phyloP scores from a whole-genome alignment of 306 rosid genomes.

The Coriaria nepalensis region DNA sequence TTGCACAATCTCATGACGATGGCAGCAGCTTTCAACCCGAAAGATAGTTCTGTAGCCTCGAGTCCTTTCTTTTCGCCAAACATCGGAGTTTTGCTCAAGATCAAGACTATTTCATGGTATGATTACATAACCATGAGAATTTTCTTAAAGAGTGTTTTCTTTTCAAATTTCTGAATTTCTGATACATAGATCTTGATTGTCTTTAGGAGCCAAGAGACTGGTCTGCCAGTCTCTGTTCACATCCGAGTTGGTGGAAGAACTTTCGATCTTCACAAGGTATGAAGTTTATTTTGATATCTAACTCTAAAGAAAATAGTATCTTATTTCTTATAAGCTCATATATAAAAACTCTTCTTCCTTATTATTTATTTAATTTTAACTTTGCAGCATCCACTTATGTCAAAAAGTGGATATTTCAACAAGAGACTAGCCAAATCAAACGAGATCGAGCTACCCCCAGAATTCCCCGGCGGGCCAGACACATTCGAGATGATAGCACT shows the following conservation, averaged over 20 bases:
- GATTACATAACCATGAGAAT: not conserved
- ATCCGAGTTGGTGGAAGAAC: conserved; percentile 46
- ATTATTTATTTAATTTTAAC: not conserved
- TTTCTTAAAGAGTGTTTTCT: not conserved
- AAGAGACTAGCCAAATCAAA: conserved; percentile 31
- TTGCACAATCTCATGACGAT: conserved; percentile 27
- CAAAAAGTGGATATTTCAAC: conserved; percentile 81
- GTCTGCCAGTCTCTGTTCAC: conserved; percentile 57
- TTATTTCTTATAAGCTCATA: not conserved
- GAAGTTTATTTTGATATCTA: not conserved
- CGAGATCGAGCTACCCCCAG: conserved; percentile 56
- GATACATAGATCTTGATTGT: conserved; percentile 7
- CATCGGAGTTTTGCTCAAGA: conserved; percentile 69
- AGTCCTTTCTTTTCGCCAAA: conserved; percentile 79
- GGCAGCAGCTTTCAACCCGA: conserved; percentile 42
- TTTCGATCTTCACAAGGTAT: conserved; percentile 67
- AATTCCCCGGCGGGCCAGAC: conserved; percentile 79
- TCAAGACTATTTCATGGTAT: conserved; percentile 76
- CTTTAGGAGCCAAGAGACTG: conserved; percentile 82
- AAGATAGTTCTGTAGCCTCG: conserved; percentile 34
- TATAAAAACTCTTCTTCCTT: not conserved
- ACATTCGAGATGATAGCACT: conserved; percentile 67
- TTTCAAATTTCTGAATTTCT: conserved; percentile 5
- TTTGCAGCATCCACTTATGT: conserved; percentile 52
- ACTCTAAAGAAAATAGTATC: not conserved